Conservation (phyloP, 2,329 filamentous ascomycete species). For the Trichoderma harzianum region DNA sequence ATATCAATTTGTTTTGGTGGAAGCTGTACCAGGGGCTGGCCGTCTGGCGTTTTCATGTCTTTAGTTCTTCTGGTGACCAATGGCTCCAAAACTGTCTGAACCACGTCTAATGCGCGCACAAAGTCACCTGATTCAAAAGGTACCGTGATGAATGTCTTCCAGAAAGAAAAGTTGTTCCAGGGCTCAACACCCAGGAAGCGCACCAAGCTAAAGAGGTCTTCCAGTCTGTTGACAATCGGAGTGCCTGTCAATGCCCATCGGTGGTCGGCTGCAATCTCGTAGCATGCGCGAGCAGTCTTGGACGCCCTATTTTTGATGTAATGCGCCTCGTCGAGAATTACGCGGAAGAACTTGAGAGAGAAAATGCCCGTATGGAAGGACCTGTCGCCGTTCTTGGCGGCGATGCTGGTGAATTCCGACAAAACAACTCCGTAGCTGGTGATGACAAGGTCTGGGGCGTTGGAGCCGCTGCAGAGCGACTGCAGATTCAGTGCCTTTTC, state of each 20-base stretch:
- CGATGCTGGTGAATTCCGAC: conserved; percentile 76
- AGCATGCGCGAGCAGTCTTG: conserved; percentile 93
- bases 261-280: conserved; percentile 79
- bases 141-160: conserved; percentile 97
- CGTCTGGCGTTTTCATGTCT: conserved; percentile 94
- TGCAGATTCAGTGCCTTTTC: conserved; percentile 80
- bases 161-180: conserved; percentile 98
- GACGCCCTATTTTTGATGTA: conserved; percentile 86
- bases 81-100: conserved; percentile 93
- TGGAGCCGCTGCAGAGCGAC: conserved; percentile 71
- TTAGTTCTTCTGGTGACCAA: conserved; percentile 94
- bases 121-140: conserved; percentile 97
- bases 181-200: conserved; percentile 92
- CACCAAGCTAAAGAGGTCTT: conserved; percentile 91
- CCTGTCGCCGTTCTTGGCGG: conserved; percentile 62
- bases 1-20: conserved; percentile 81
- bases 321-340: conserved; percentile 95
- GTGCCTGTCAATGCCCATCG: conserved; percentile 94
- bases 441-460: conserved; percentile 87
- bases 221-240: conserved; percentile 91
- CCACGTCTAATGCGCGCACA: conserved; percentile 87
- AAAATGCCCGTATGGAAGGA: conserved; percentile 72
- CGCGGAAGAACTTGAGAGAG: conserved; percentile 87
- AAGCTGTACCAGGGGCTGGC: conserved; percentile 69
- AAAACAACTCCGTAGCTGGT: conserved; percentile 92